Evolutionary conservation across 441 rosid genomes (phyloP).

Genomic region (Euphorbia schlechtendalii): DNA sequence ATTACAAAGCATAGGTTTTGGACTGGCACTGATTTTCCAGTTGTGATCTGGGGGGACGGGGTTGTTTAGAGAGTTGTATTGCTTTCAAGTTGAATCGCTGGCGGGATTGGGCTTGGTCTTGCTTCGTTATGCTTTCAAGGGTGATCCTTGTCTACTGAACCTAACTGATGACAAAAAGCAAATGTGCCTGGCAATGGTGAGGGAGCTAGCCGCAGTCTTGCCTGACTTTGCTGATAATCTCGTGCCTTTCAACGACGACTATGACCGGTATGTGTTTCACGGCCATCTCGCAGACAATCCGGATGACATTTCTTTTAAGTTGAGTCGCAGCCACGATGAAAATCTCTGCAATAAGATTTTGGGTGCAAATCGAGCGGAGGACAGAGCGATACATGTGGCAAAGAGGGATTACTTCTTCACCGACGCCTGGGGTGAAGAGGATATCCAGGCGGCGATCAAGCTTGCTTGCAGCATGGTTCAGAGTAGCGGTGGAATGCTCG

Average conservation of each 20-base stretch:
- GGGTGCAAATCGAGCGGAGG: constrained; percentile 9
- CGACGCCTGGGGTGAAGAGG: constrained; percentile 3
- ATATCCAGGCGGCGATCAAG: constrained; percentile 8
- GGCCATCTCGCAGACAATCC: too few relatives aligned
- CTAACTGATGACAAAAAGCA: constrained; percentile 1
- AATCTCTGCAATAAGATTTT: constrained; percentile 6
- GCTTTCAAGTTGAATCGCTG: too few relatives aligned
- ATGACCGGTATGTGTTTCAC: too few relatives aligned
- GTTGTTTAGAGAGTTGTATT: constrained; percentile 3
- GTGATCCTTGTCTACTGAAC: too few relatives aligned
- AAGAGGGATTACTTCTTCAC: constrained; percentile 3
- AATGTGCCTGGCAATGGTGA: not conserved
- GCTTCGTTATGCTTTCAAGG: constrained; percentile 5
- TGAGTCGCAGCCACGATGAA: not conserved
- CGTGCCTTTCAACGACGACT: too few relatives aligned
- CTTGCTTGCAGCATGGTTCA: too few relatives aligned
- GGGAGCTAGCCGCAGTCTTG: constrained; percentile 7
- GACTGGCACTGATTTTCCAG: not conserved
- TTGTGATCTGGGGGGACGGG: constrained; percentile 7
- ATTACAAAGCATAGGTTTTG: not conserved
- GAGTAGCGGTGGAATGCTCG: too few relatives aligned
- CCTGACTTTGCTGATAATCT: not conserved
- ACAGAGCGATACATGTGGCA: constrained; percentile 4
- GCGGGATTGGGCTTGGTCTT: not conserved
- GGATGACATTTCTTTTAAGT: too few relatives aligned